A percentile compares a stretch with the other conserved stretches of the same genome.
These are phyloP conservation scores for Populus hybrid DNA, from an alignment of 441 rosid genomes.

Conservation along the genomic window DNA sequence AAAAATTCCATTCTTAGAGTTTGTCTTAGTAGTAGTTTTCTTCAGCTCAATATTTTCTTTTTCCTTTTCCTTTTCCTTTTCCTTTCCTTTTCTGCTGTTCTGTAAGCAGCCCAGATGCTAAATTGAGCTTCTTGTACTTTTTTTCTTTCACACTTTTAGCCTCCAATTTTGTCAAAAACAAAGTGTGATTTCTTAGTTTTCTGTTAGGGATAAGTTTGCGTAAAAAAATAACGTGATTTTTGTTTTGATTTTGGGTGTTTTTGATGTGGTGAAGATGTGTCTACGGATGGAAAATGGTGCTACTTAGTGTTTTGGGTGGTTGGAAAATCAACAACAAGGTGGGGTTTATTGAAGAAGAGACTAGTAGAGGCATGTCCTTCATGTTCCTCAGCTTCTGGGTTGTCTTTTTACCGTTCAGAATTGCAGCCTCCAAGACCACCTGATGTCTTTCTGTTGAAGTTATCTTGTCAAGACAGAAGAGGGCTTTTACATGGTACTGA, in stretches of 20 bases:
- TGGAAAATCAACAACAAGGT: constrained; percentile 59
- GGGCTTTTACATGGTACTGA: constrained; percentile 82
- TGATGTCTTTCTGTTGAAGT: constrained; percentile 71
- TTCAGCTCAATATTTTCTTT: background rate
- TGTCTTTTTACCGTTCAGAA: constrained; percentile 56
- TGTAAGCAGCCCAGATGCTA: background rate
- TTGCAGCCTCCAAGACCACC: constrained; percentile 54
- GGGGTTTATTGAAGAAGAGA: constrained; percentile 82
- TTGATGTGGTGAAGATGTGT: constrained; percentile 53
- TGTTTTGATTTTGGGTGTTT: background rate
- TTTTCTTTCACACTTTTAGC: background rate
- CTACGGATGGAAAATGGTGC: constrained; percentile 99
- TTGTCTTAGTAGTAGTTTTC: background rate
- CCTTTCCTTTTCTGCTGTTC: background rate
- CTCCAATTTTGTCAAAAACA: background rate
- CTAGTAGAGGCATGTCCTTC: constrained; percentile 74
- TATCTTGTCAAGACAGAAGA: constrained; percentile 65
- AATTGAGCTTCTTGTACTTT: background rate
- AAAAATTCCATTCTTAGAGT: background rate
- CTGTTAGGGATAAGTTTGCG: background rate
- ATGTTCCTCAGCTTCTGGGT: constrained; percentile 68
- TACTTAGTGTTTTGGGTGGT: constrained; percentile 86
- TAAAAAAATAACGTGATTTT: background rate
- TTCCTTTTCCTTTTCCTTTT: background rate
- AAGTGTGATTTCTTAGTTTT: background rate